Conservation (phyloP, 768 basidiomycete genomes). For the Pleurotus citrinopileatus region DNA sequence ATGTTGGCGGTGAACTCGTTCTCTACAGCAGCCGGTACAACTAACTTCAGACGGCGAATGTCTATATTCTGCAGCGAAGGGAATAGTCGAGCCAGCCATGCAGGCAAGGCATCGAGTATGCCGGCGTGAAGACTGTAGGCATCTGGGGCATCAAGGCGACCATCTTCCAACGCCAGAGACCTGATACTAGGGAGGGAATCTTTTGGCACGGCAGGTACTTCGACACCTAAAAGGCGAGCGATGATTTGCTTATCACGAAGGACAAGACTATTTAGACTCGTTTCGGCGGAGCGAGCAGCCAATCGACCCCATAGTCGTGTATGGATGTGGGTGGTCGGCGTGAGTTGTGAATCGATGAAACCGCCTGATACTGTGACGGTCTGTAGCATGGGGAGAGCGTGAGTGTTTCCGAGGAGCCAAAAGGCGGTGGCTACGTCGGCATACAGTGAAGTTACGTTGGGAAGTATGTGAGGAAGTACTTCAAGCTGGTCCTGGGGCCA, state of each 20-base stretch:
- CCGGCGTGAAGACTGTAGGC: not conserved
- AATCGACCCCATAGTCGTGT: not conserved
- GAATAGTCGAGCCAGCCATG: not conserved
- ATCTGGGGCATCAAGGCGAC: not conserved
- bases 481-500: not conserved
- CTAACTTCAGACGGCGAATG: not conserved
- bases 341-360: not conserved
- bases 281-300: not conserved
- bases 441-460: not conserved
- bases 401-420: not conserved
- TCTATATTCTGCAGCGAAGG: not conserved
- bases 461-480: not conserved
- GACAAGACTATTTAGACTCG: not conserved
- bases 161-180: not conserved
- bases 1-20: not conserved
- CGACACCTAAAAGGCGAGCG: not conserved
- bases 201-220: not conserved
- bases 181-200: not conserved
- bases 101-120: not conserved
- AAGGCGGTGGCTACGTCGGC: not conserved
- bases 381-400: not conserved
- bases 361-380: not conserved
- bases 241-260: not conserved
- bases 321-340: too few species aligned
- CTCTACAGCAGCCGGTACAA: not conserved